Base-by-base conservation (phyloP, 768 basidiomycete genomes). In the Megacollybia marginata region DNA sequence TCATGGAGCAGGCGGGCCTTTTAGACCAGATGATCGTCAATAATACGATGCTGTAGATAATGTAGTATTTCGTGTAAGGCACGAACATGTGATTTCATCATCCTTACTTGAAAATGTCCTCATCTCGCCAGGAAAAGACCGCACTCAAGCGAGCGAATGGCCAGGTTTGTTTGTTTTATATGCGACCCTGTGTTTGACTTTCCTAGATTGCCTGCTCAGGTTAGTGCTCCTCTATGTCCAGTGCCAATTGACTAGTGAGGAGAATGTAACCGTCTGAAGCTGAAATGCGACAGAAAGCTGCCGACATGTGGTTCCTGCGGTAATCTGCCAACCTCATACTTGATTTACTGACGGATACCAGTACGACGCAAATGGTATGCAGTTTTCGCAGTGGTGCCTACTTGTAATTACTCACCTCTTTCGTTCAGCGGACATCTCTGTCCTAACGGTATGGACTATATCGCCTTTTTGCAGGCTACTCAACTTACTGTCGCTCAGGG, bases 251-350 rank as follows among this genome's bases (percentile, higher is more conserved):
- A 82, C 81, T 48, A 63, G 23, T 6, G 23, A 28, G 23, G 23
- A 28, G 23, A 28, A 28, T 28, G 23, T 28, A 28, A 6, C 23
- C 23, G 23, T 28, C 23, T 83, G 44, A 83, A 83, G 57, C 68
- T 83, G 9, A 82, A 79, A 61, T 83, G 82, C 51, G 82, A 83
- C 56, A 83, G 80, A 58, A 79, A 81, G 53, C 49, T 74, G 13
- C 81, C 81, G 1, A 6, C 23, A 28, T 40, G 38, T 19, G 19
- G 15, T 5, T 40, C 38, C 19, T 40, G 38, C 19, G 38, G 38
- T 40, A 15, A 40, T 15, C 19, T 15, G 7, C 19, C 15, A 15
- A 19, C 8, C 15, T 19, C 19, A 19, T 5, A 15, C 15, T 5
- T 40, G 38, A 19, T 15, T 40, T 15, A 40, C 19, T 40, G 15